Evolutionary conservation across 768 basidiomycete species (phyloP), one percentile per base, ranked within the genome.

Genomic region (Mrakia blollopis): DNA sequence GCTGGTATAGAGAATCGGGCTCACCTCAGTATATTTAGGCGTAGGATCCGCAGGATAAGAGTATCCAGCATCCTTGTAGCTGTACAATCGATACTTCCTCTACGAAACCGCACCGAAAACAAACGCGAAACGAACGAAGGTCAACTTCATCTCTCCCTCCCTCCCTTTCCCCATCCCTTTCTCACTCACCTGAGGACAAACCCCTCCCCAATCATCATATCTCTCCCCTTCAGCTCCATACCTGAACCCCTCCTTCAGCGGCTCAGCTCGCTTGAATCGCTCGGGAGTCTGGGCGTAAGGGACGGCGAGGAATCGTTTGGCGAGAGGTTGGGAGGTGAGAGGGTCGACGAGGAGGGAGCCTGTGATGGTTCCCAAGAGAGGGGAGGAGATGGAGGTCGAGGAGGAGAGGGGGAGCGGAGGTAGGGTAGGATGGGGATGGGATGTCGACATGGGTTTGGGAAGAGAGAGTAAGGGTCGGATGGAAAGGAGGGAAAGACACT

Each of bases 271-370:
- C 4, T 10, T 54, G 50, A 50, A 73, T 2, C 72, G 16, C 39
- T 1, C 16, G 23, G 57, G 47, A 1, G 44, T 30, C 35, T 61
- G 0, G 1, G 72, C 72, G 57, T 73, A 73, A 16, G 72, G 72
- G 18, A 73, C 9, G 0, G 50, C 72, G 9, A 61, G 54, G 39
- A 25, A 73, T 8, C 72, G 72, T 41, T 28, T 37, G 37, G 50
- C 52, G 72, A 73, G 72, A 7, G 72, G 54, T 54, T 60, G 52
- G 32, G 37, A 39, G 1, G 72, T 73, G 1, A 0, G 0, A 18
- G 72, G 72, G 72, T 73, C 72, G 18, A 37, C 8, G 28, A 73
- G 72, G 35, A 73, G 57, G 30, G 72, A 73, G 39, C 72, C 72
- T 10, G 52, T 16, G 35, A 73, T n/a, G 5, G 54, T 10, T 23